Evolutionary conservation across 2,329 filamentous ascomycete species (phyloP).

Genomic region (Colletotrichum costaricense): DNA sequence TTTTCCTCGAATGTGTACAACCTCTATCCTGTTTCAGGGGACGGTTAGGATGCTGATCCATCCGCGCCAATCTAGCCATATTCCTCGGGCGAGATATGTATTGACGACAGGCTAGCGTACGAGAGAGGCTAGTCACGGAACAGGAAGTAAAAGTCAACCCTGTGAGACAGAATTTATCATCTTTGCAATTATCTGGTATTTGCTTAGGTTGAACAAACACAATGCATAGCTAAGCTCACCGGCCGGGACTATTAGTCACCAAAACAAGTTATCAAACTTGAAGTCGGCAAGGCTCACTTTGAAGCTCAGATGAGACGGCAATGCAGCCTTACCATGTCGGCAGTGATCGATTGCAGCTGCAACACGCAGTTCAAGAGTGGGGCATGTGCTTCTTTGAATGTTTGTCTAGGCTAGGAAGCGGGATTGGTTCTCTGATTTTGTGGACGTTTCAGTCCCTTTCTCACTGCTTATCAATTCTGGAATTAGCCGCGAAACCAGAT

Average conservation of each 20-base stretch:
- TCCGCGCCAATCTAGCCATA: not conserved
- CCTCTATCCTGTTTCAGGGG: not conserved
- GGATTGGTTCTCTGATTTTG: not conserved
- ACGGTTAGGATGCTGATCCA: slow-evolving; percentile 3
- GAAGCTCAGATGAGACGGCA: not conserved
- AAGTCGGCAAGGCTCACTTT: not conserved
- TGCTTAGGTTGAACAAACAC: not conserved
- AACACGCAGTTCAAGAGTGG: not conserved
- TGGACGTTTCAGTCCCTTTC: not conserved
- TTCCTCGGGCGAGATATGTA: not conserved
- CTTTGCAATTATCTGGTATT: not conserved
- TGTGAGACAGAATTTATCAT: not conserved
- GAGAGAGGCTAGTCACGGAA: not conserved
- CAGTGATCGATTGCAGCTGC: not conserved
- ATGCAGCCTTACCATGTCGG: slow-evolving; percentile 5
- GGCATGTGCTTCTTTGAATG: not conserved
- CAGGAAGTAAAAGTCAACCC: not conserved
- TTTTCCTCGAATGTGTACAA: not conserved
- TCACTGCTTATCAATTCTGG: not conserved
- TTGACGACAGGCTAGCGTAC: not conserved
- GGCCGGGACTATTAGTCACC: not conserved
- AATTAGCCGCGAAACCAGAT: not conserved
- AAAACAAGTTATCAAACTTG: not conserved
- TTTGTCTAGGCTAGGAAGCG: not conserved
- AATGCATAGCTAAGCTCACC: not conserved